Base-by-base conservation (phyloP, 805 yeast genomes). In the Candida krabiensis region DNA sequence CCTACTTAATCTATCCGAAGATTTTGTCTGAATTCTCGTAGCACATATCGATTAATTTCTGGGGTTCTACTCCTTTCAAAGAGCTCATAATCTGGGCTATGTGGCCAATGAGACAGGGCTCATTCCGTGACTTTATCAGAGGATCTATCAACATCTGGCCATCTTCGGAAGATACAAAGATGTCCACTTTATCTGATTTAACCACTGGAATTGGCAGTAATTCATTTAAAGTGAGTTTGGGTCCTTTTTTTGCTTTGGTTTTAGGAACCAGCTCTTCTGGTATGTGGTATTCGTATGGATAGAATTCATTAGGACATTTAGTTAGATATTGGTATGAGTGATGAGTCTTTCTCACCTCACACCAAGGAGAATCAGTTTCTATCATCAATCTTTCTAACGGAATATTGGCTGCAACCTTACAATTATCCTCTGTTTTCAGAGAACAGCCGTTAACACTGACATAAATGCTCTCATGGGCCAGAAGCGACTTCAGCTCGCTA, bases 321-420 rank as follows among this genome's bases (percentile, higher is more conserved):
- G 79, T 63, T 21, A 89, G 56, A 44, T 67, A 72, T 45, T 76
- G 65, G 61, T 76, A 79, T 12, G 93, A 75, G 2, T 88, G 87
- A 58, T 88, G 96, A 8, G 93, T 73, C 48, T 78, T 85, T 41
- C 95, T 71, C 31, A 93, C 78, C 56, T 90, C 98, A 66, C 99
- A 93, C 99, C 99, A 93, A 1, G 99, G 99, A 3, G 97, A 89
- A 63, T 93, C 99, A 0, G 97, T 91, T 58, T 93, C 99, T 8
- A 93, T 74, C 72, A 91, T 63, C 29, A 93, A 60, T 52, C 71
- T 74, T 4, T 80, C 77, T 7, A 79, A 53, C 0, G 98, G 98
- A n/a, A 93, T 75, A 17, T 58, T 52, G 28, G 66, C 63, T 0
- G 82, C 87, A 17, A 82, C 88, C 19, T 71, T 70, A 11, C 89